These are phyloP conservation scores for Neopestalotiopsis rosae DNA, from an alignment of 2,329 filamentous ascomycete genomes.

Conservation along the genomic window DNA sequence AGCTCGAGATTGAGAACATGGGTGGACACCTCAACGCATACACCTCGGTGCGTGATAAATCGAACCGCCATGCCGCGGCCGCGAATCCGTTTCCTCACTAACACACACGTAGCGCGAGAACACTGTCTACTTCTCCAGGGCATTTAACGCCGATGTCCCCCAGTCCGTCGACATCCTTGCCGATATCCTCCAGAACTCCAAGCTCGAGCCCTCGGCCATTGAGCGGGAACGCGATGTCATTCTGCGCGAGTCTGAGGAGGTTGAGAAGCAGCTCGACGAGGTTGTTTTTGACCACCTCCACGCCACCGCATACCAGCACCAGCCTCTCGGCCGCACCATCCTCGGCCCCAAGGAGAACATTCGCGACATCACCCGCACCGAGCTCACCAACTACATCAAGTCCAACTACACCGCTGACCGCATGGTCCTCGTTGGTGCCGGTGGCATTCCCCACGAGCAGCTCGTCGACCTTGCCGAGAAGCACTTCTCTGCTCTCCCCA, in stretches of 20 bases:
- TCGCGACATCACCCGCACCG: constrained; percentile 88
- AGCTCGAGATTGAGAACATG: constrained; percentile 99
- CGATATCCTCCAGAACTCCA: constrained; percentile 99
- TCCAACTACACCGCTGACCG: constrained; percentile 99
- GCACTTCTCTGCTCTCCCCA: constrained; percentile 84
- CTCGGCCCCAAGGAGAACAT: constrained; percentile 98
- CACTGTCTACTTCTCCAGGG: constrained; percentile 99
- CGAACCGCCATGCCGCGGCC: neutral
- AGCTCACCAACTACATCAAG: constrained; percentile 96
- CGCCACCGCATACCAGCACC: constrained; percentile 95
- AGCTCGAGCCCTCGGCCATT: constrained; percentile 90
- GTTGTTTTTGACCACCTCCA: constrained; percentile 99
- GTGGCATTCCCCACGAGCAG: constrained; percentile 91
- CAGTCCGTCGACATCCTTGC: constrained; percentile 97
- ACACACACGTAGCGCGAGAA: constrained; percentile 77
- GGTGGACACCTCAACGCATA: constrained; percentile 99
- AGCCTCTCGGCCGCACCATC: constrained; percentile 96
- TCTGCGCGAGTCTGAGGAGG: constrained; percentile 97
- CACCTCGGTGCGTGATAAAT: constrained; percentile 78
- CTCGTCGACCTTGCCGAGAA: constrained; percentile 96
- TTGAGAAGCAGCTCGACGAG: constrained; percentile 99
- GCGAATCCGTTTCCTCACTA: constrained; percentile 18
- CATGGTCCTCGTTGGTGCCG: constrained; percentile 97
- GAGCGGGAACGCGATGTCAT: constrained; percentile 99
- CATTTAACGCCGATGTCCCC: constrained; percentile 97